Percentiles rank a stretch among this genome's conserved stretches.
These are phyloP conservation scores for Cyclocybe cylindracea DNA, from an alignment of 768 basidiomycete species.

Conservation along the genomic window DNA sequence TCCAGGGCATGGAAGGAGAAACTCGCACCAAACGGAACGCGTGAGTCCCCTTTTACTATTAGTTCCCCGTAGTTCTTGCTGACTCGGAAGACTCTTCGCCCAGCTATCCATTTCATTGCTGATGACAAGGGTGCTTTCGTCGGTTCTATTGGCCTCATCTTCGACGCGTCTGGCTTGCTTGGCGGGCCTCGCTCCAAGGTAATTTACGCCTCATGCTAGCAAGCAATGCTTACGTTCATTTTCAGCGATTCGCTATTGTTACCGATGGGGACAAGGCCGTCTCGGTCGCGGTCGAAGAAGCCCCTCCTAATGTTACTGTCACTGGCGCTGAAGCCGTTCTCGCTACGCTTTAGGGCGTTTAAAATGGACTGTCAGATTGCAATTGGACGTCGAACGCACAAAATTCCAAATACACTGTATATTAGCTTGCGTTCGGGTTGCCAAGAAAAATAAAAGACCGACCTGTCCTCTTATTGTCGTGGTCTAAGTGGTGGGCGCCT, in stretches of 20 bases:
- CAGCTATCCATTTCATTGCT: slow-evolving; percentile 62
- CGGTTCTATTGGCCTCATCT: slow-evolving; percentile 54
- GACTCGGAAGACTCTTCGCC: no score
- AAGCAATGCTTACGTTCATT: background rate
- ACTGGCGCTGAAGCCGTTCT: slow-evolving; percentile 44
- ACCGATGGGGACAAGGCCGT: slow-evolving; percentile 59
- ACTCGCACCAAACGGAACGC: slow-evolving; percentile 55
- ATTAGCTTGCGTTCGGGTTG: no score
- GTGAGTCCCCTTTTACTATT: slow-evolving; percentile 38
- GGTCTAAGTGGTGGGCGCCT: no score
- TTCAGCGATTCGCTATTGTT: slow-evolving; percentile 56
- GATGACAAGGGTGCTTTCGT: slow-evolving; percentile 68
- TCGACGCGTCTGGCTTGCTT: slow-evolving; percentile 62
- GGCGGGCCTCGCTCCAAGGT: slow-evolving; percentile 73
- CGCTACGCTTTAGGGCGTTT: no score
- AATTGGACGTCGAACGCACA: no score
- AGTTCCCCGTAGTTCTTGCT: no score
- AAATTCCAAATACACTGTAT: no score
- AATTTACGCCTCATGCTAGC: slow-evolving; percentile 7
- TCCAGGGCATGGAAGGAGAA: slow-evolving; percentile 69
- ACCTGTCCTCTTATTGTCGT: no score
- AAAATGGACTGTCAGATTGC: no score
- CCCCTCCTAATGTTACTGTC: slow-evolving; percentile 46
- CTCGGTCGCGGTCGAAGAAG: slow-evolving; percentile 52
- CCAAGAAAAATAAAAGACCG: slow-evolving; percentile 30